phyloP scores from a whole-genome alignment of 2,329 filamentous ascomycete species.

The Fusarium robinianum region DNA sequence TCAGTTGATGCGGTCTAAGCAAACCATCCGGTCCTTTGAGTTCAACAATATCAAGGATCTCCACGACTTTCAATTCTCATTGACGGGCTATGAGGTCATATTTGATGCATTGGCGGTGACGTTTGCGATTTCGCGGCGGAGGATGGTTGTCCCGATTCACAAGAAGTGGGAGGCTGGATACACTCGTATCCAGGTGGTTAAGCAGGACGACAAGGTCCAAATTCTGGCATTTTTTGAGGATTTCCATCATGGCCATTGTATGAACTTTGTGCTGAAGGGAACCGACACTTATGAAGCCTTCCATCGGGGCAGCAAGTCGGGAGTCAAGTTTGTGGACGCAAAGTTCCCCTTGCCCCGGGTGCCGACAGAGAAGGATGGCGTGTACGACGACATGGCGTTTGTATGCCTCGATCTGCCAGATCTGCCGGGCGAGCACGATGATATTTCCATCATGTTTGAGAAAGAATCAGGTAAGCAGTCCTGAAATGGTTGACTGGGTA shows the following conservation, averaged over 20 bases:
- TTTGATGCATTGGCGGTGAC: conserved; percentile 73
- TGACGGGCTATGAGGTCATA: conserved; percentile 79
- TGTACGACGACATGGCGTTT: conserved; percentile 69
- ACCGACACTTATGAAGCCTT: conserved; percentile 82
- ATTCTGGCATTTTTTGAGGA: conserved; percentile 86
- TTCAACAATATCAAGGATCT: conserved; percentile 71
- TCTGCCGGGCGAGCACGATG: conserved; percentile 89
- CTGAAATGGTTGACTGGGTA: background rate
- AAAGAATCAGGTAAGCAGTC: conserved; percentile 68
- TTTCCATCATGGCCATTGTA: conserved; percentile 82
- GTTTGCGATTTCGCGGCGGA: conserved; percentile 80
- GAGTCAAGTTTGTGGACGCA: conserved; percentile 81
- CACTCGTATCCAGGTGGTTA: conserved; percentile 78
- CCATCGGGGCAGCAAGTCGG: conserved; percentile 66
- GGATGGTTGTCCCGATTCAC: conserved; percentile 90
- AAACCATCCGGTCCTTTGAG: conserved; percentile 73
- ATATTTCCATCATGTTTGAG: conserved; percentile 85
- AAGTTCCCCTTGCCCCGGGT: conserved; percentile 83
- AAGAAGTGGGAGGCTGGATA: conserved; percentile 90
- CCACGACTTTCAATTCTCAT: conserved; percentile 75
- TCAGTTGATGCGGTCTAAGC: conserved; percentile 58
- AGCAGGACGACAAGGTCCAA: conserved; percentile 72
- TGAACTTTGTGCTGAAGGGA: conserved; percentile 85
- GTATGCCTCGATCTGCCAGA: conserved; percentile 86
- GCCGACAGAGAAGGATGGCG: conserved; percentile 53